A percentile compares a stretch with the other conserved stretches of the same genome.
These are phyloP conservation scores for Davidsoniella neocaledoniae DNA, from an alignment of 2,329 filamentous ascomycete species.

Conservation along the genomic window DNA sequence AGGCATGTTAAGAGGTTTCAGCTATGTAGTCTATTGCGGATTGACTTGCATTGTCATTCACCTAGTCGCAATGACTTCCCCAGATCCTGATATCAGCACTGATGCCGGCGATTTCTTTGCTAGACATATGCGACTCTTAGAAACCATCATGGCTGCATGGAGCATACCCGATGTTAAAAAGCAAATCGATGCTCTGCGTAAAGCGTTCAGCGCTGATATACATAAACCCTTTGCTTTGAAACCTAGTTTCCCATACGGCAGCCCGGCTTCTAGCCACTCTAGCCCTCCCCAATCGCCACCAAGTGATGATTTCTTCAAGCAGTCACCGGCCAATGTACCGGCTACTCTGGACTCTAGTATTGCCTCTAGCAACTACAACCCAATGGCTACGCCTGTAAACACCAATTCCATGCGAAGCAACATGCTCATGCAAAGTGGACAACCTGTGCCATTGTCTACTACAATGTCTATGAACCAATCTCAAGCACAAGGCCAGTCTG, in stretches of 20 bases:
- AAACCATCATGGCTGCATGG: slow-evolving; percentile 68
- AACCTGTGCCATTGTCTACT: slow-evolving; percentile 37
- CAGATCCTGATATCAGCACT: slow-evolving; percentile 70
- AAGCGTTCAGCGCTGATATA: slow-evolving; percentile 78
- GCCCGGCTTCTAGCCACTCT: slow-evolving; percentile 49
- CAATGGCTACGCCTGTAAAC: slow-evolving; percentile 2
- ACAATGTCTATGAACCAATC: slow-evolving; percentile 26
- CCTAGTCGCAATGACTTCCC: slow-evolving; percentile 81
- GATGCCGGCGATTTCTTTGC: slow-evolving; percentile 83
- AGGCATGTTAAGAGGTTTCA: slow-evolving; percentile 87
- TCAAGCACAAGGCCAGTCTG: slow-evolving; percentile 18
- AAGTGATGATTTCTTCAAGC: slow-evolving; percentile 3
- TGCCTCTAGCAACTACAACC: slow-evolving; percentile 1
- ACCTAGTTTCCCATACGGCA: slow-evolving; percentile 71
- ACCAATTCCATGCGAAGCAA: slow-evolving; percentile 16
- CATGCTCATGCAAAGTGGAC: slow-evolving; percentile 22
- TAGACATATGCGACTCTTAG: slow-evolving; percentile 83
- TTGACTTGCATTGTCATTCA: slow-evolving; percentile 87
- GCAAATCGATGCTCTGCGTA: slow-evolving; percentile 74
- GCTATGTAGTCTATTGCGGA: slow-evolving; percentile 86
- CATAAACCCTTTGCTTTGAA: slow-evolving; percentile 80
- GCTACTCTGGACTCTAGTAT: slow-evolving; percentile 5
- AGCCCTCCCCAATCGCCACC: slow-evolving; percentile 39
- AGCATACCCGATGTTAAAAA: slow-evolving; percentile 79
- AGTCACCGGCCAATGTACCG: slow-evolving; percentile 6